Percentiles rank a stretch among this genome's conserved stretches.
Evolutionary conservation across 176 grass and related monocot species (phyloP).

Genomic region (Rhynchospora tenuis): DNA sequence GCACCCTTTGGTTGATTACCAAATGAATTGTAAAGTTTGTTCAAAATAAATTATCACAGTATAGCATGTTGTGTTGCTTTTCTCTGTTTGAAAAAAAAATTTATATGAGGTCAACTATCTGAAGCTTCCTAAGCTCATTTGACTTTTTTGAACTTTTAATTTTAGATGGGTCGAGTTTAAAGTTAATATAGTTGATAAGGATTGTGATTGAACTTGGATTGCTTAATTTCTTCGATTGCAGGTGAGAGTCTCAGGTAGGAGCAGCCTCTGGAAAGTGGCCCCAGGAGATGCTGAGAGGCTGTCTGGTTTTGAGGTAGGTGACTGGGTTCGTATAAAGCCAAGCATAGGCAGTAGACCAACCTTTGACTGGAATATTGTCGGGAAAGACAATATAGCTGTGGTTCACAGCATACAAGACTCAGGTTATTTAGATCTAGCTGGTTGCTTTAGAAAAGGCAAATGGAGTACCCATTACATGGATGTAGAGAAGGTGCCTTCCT

Average conservation of each 20-base stretch:
- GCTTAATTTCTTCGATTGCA: constrained; percentile 29
- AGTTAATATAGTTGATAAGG: not conserved
- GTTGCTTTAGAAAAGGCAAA: constrained; percentile 94
- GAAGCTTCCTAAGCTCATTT: not conserved
- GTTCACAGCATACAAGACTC: constrained; percentile 99
- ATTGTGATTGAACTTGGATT: not conserved
- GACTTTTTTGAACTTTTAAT: not conserved
- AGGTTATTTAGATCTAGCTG: constrained; percentile 85
- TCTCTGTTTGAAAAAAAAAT: not conserved
- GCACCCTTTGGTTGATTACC: not conserved
- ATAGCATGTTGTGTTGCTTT: not conserved
- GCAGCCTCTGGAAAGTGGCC: constrained; percentile 91
- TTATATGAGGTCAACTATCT: not conserved
- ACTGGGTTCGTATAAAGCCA: constrained; percentile 87
- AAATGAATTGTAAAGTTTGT: not conserved
- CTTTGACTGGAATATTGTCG: constrained; percentile 90
- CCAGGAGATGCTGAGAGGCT: constrained; percentile 98
- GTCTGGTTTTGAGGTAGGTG: constrained; percentile 95
- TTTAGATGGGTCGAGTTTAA: not conserved
- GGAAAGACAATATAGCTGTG: constrained; percentile 77
- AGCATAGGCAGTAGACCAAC: constrained; percentile 74
- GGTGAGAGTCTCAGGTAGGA: constrained; percentile 86
- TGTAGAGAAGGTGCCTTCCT: constrained; percentile 77
- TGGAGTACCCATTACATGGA: constrained; percentile 92
- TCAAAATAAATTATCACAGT: not conserved